phyloP scores from a whole-genome alignment of 2,329 filamentous ascomycete species.

The Davidsoniella virescens region DNA sequence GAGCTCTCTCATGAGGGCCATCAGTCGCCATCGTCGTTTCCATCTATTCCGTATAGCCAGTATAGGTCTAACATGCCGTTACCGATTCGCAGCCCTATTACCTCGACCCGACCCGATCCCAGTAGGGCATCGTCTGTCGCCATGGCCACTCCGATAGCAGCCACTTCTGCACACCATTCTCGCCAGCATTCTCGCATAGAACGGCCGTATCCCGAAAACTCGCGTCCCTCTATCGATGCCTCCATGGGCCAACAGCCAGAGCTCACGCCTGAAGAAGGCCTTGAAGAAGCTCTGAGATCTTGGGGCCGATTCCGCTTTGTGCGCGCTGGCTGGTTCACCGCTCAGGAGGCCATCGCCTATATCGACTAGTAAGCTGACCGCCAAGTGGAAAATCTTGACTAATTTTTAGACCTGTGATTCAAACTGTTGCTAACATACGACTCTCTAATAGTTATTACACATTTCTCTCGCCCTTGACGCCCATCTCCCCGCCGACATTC shows the following conservation, averaged over 20 bases:
- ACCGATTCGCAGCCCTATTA: slow-evolving; percentile 35
- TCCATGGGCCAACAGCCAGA: slow-evolving; percentile 27
- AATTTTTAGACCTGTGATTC: neutral
- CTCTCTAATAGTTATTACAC: slow-evolving; percentile 56
- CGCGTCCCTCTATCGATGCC: slow-evolving; percentile 19
- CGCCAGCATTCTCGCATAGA: slow-evolving; percentile 5
- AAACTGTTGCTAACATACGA: neutral
- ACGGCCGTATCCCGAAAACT: neutral
- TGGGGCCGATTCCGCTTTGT: slow-evolving; percentile 91
- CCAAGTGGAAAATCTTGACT: too few relatives aligned
- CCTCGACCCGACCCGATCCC: slow-evolving; percentile 13
- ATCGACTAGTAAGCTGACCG: slow-evolving; percentile 59
- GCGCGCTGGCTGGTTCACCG: slow-evolving; percentile 91
- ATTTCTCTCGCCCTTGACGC: slow-evolving; percentile 78
- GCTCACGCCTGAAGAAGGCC: slow-evolving; percentile 16
- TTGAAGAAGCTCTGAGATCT: slow-evolving; percentile 53
- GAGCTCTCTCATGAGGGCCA: neutral
- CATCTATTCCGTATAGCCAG: neutral
- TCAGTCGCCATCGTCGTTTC: neutral
- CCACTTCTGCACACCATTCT: slow-evolving; percentile 1
- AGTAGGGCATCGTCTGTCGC: slow-evolving; percentile 8
- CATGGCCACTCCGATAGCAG: slow-evolving; percentile 4
- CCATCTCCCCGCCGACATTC: slow-evolving; percentile 84
- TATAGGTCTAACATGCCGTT: slow-evolving; percentile 70
- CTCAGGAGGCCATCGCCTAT: slow-evolving; percentile 82